phyloP scores from a whole-genome alignment of 305 asterid species.

The Fraxinus sp. region DNA sequence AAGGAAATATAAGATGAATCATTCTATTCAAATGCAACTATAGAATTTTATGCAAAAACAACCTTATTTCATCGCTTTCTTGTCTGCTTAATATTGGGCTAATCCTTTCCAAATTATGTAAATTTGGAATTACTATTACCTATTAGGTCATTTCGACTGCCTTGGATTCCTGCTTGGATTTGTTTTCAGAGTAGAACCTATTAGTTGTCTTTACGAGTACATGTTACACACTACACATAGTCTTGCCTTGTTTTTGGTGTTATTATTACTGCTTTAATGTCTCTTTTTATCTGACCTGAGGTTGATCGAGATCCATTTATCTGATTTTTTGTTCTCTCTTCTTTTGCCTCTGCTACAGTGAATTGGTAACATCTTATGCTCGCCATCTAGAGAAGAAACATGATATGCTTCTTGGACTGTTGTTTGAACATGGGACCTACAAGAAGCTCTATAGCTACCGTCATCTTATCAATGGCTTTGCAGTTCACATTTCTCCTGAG shows the following conservation, averaged over 20 bases:
- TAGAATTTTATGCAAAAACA: not conserved
- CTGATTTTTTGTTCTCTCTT: not conserved
- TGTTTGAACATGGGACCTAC: slow-evolving; percentile 66
- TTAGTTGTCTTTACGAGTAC: not conserved
- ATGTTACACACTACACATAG: not conserved
- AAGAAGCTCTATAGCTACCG: slow-evolving; percentile 60
- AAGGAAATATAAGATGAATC: not conserved
- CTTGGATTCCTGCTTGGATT: not conserved
- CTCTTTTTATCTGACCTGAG: not conserved
- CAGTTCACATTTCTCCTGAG: slow-evolving; percentile 59
- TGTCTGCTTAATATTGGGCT: not conserved
- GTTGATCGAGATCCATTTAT: not conserved
- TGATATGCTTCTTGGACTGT: slow-evolving; percentile 90
- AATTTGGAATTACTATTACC: not conserved
- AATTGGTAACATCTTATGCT: slow-evolving; percentile 64
- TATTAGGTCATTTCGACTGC: not conserved
- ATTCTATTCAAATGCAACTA: not conserved
- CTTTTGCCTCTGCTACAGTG: slow-evolving; percentile 52
- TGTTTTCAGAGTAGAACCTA: not conserved
- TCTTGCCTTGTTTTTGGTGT: not conserved
- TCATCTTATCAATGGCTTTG: slow-evolving; percentile 66
- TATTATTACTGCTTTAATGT: not conserved
- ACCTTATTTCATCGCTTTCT: not conserved
- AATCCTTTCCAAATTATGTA: not conserved
- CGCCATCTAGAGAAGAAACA: slow-evolving; percentile 81